Base-by-base conservation (phyloP, 106 monocot species). In the Dendrobium huoshanense region DNA sequence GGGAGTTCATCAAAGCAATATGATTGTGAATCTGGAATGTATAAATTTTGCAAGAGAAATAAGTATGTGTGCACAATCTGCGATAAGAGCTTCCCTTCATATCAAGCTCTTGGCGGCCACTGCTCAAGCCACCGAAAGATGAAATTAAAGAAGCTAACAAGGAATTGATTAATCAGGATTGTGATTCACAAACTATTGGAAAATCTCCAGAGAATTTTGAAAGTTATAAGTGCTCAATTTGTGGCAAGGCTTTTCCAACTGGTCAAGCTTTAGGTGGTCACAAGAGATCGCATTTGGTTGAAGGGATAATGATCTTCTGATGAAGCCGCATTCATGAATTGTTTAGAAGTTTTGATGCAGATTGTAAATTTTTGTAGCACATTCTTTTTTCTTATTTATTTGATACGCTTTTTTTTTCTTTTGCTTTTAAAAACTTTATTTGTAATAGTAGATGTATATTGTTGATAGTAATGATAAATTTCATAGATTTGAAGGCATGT, bases 191-290 rank as follows among this genome's bases (percentile, higher is more conserved):
- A 18, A 33, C 19, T 25, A 41, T 9, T 55, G 19, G 3, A 33
- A n/a, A 9, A 25, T 58, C 41, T 15, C 55, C 54, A 48, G 73
- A 75, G 22, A 43, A 27, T 43, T 31, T 22, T 33, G 7, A 2
- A 15, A 68, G 2, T 31, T 33, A 73, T 67, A 41, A 67, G 41
- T 87, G 87, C 45, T 16, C 44, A 13, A 68, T 79, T 20, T 87
- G 87, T 73, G 48, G 67, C 59, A 87, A 82, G 79, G 44, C 55
- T 16, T 87, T 87, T 10, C 37, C 77, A 27, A 81, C 87, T 22
- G 81, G 81, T 1, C 84, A 87, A 45, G 87, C 87, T 13, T 70
- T 84, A 41, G 87, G 87, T 7, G 87, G 87, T 2, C 87, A 87
- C 55, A 81, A 68, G 78, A 76, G 81, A 75, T 70, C 84, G 15